A percentile compares a stretch with the other conserved stretches of the same genome.
Conservation (phyloP, 2,329 filamentous ascomycete species). For the Neopestalotiopsis sp. region DNA sequence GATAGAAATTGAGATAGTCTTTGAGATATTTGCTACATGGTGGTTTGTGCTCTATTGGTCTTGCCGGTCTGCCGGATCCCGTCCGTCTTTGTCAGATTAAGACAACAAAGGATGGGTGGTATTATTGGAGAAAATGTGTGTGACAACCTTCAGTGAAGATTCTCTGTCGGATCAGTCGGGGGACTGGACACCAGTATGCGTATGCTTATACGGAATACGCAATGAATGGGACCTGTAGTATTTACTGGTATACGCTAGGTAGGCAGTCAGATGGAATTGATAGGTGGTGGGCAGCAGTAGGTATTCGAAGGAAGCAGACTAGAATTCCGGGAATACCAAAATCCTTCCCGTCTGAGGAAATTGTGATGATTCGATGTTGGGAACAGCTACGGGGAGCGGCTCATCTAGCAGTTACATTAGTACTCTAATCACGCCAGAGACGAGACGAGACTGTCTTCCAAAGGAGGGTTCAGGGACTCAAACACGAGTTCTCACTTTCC, state of each 20-base stretch:
- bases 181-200: too few relatives aligned
- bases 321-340: neutral
- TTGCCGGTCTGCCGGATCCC: neutral
- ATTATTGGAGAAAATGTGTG: neutral
- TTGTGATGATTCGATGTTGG: neutral
- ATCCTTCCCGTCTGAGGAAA: neutral
- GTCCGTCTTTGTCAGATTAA: neutral
- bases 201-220: too few relatives aligned
- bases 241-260: too few relatives aligned
- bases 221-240: too few relatives aligned
- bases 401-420: conserved; percentile 3
- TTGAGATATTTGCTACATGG: neutral
- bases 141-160: neutral
- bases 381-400: neutral
- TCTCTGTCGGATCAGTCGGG: too few relatives aligned
- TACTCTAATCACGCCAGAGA: neutral
- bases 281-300: neutral
- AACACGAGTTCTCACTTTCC: neutral
- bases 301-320: neutral
- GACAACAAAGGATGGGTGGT: neutral
- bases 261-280: neutral
- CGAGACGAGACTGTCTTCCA: neutral
- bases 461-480: neutral
- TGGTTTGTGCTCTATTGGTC: neutral
- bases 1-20: neutral